A percentile compares a stretch with the other conserved stretches of the same genome.
Conservation (phyloP, 345 rosid species). For the Eutrema heterophyllum region DNA sequence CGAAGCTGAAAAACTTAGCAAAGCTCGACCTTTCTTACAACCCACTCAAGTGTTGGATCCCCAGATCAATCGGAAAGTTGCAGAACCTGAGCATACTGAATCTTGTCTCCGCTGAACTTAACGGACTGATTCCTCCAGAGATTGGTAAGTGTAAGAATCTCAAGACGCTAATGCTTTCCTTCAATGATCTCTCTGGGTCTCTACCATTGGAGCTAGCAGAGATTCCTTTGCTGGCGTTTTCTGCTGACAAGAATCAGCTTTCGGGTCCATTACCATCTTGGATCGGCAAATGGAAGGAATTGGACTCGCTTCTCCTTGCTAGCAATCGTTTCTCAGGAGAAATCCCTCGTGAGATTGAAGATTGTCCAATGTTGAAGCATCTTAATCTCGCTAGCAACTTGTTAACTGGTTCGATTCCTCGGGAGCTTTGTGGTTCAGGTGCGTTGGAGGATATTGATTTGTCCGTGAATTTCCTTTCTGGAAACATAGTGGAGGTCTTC, state of each 20-base stretch:
- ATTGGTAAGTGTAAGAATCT: constrained; percentile 61
- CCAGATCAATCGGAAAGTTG: constrained; percentile 52
- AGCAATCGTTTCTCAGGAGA: constrained; percentile 52
- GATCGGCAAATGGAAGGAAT: constrained; percentile 61
- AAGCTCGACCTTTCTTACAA: constrained; percentile 81
- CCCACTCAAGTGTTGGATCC: constrained; percentile 65
- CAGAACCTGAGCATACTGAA: constrained; percentile 46
- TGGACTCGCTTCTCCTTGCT: constrained; percentile 59
- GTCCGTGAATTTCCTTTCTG: constrained; percentile 49
- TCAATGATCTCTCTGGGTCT: constrained; percentile 62
- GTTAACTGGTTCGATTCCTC: constrained; percentile 58
- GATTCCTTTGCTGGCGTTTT: constrained; percentile 56
- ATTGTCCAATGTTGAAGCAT: constrained; percentile 51
- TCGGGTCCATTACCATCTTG: constrained; percentile 70
- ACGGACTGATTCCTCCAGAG: constrained; percentile 68
- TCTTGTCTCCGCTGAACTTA: constrained; percentile 53
- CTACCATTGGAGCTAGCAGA: constrained; percentile 60
- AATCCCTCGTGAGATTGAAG: constrained; percentile 57
- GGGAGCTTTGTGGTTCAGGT: constrained; percentile 61
- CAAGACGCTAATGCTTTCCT: constrained; percentile 61
- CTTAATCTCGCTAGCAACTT: constrained; percentile 55
- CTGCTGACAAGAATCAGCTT: constrained; percentile 71
- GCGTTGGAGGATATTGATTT: constrained; percentile 58
- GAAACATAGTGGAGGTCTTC: constrained; percentile 57
- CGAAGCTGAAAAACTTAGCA: constrained; percentile 38